Evolutionary conservation across 306 rosid species (phyloP), one percentile per base, ranked within the genome.

Genomic region (Prinsepia uniflora): DNA sequence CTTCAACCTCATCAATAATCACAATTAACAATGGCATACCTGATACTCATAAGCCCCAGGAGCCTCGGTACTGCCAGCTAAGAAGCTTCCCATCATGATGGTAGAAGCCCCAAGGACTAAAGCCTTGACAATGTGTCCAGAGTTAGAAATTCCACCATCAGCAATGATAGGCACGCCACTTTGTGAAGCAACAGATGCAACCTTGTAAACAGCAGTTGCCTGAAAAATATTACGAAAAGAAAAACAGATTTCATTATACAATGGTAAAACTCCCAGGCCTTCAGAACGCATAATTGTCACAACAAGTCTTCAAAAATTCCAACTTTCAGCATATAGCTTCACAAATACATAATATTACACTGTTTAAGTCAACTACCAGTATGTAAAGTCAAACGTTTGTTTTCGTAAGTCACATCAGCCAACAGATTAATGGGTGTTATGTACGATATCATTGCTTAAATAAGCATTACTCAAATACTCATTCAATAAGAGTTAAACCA

Each of bases 31-130:
- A 10, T 5, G 65, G 13, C 43, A 67, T 88, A 92, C 97, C 97
- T 80, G 93, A 84, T 79, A 46, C 65, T 52, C 89, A 58, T 85
- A 93, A 73, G 90, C 78, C 41, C 98, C 98, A 2, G 98, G 98
- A 73, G 98, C 89, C 81, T 92, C 98, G 10, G 73, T 72, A 70
- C 98, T 92, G 58, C 98, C 96, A 47, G 96, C 96, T 76, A 92
- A 86, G 80, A 90, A 92, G 79, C 96, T 88, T 71, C 98, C 98
- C 98, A 92, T 90, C 98, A 92, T 92, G 56, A 90, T 91, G 42
- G 96, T 92, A 10, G 98, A 92, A 41, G 96, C 98, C 44, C 98
- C 96, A 61, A 92, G 83, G 10, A 82, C 75, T 73, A 92, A 81
- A 76, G 96, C 96, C 87, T 92, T 92, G 2, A 92, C 96, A 76